These are phyloP conservation scores for Sphaerulina musiva DNA, from an alignment of 2,329 filamentous ascomycete genomes.

Conservation along the genomic window DNA sequence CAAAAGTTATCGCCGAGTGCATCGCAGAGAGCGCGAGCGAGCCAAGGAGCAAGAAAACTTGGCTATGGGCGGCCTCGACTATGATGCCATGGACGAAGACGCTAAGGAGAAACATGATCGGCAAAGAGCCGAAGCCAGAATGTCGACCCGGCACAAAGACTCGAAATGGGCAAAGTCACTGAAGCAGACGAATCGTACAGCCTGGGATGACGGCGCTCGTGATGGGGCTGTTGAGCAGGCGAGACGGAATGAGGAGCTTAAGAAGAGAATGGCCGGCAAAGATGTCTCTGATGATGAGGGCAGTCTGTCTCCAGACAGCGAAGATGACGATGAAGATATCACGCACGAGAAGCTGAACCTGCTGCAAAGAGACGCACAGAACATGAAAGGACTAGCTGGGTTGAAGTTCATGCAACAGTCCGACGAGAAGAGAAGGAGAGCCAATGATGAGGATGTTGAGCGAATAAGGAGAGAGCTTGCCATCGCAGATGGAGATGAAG, in stretches of 20 bases:
- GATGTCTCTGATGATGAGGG: conserved; percentile 44
- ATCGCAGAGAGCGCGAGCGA: conserved; percentile 68
- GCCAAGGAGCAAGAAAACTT: conserved; percentile 52
- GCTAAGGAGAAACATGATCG: conserved; percentile 64
- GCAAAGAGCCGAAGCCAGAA: conserved; percentile 71
- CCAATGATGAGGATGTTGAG: conserved; percentile 64
- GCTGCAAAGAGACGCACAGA: conserved; percentile 35
- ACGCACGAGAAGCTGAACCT: conserved; percentile 36
- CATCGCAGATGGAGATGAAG: conserved; percentile 56
- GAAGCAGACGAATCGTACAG: conserved; percentile 68
- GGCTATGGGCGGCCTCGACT: conserved; percentile 50
- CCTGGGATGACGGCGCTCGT: conserved; percentile 84
- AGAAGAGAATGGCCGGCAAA: conserved; percentile 70
- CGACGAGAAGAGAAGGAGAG: conserved; percentile 67
- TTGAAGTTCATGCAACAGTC: conserved; percentile 96
- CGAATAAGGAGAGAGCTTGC: conserved; percentile 61
- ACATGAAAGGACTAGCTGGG: conserved; percentile 59
- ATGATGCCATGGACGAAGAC: conserved; percentile 55
- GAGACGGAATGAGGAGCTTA: conserved; percentile 72
- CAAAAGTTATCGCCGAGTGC: conserved; percentile 86
- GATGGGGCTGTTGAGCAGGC: conserved; percentile 74
- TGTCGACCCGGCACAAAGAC: conserved; percentile 76
- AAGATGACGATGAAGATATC: conserved; percentile 57
- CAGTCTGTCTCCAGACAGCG: conserved; percentile 46
- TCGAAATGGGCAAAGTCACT: conserved; percentile 89